These are phyloP conservation scores for Populus nigra DNA, from an alignment of 345 rosid genomes.

Conservation along the genomic window DNA sequence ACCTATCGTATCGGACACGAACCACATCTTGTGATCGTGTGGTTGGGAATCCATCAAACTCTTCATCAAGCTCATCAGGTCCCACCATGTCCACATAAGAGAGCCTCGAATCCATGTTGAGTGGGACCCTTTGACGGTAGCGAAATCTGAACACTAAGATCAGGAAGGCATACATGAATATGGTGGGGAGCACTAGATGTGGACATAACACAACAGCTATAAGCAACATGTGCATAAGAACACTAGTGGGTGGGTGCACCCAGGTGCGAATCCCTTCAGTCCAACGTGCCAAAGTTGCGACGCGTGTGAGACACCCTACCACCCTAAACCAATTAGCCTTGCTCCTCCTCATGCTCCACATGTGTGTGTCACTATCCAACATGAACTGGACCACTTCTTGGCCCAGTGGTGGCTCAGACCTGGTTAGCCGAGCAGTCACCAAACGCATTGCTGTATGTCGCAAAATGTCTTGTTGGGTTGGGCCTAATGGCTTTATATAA, in stretches of 20 bases:
- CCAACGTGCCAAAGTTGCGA: conserved; percentile 65
- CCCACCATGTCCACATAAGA: conserved; percentile 65
- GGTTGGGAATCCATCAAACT: conserved; percentile 75
- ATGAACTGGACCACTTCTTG: conserved; percentile 83
- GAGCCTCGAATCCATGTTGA: conserved; percentile 55
- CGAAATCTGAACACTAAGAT: conserved; percentile 54
- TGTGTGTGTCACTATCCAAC: conserved; percentile 76
- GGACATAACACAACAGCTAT: conserved; percentile 69
- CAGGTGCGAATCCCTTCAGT: conserved; percentile 66
- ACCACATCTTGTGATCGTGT: conserved; percentile 53
- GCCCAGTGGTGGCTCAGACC: conserved; percentile 80
- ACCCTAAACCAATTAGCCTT: conserved; percentile 90
- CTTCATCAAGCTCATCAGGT: conserved; percentile 80
- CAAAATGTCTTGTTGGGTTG: conserved; percentile 72
- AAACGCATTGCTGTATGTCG: conserved; percentile 87
- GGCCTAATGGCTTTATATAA: conserved; percentile 63
- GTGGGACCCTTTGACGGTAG: conserved; percentile 46
- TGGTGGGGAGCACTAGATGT: conserved; percentile 72
- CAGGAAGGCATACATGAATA: conserved; percentile 81
- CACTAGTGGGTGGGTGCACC: conserved; percentile 66
- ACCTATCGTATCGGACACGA: conserved; percentile 65
- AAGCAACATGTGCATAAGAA: conserved; percentile 62
- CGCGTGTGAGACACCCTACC: conserved; percentile 62
- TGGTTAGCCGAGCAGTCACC: conserved; percentile 58
- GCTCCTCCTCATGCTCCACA: conserved; percentile 93